Conservation (phyloP, 345 rosid genomes). For the Pistacia vera region DNA sequence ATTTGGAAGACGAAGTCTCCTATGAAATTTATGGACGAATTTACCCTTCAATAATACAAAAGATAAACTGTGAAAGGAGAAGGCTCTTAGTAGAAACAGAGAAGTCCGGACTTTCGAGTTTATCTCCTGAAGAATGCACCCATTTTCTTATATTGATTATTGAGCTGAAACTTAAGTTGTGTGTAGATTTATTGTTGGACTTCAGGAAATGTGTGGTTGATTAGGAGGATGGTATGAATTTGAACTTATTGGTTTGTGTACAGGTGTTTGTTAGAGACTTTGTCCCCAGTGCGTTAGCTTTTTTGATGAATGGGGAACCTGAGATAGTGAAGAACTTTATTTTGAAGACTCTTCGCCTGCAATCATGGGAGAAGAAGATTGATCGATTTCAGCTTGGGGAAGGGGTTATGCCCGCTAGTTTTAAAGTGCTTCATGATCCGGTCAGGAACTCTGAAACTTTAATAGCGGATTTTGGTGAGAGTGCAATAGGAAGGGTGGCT, state of each 20-base stretch:
- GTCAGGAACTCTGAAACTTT: slow-evolving; percentile 75
- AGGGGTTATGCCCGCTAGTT: slow-evolving; percentile 99
- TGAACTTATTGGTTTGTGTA: slow-evolving; percentile 3
- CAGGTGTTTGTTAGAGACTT: slow-evolving; percentile 97
- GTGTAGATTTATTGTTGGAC: not conserved
- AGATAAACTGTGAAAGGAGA: not conserved
- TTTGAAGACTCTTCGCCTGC: slow-evolving; percentile 90
- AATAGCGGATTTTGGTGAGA: slow-evolving; percentile 95
- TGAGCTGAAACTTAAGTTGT: not conserved
- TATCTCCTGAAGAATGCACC: not conserved
- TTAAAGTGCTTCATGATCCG: slow-evolving; percentile 93
- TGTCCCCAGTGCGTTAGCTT: slow-evolving; percentile 89
- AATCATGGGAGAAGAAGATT: slow-evolving; percentile 97
- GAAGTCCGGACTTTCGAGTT: not conserved
- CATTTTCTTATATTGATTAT: not conserved
- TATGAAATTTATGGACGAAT: not conserved
- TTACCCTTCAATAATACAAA: not conserved
- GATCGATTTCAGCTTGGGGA: slow-evolving; percentile 96
- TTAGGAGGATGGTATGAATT: not conserved
- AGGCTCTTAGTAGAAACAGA: not conserved
- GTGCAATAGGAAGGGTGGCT: slow-evolving; percentile 97
- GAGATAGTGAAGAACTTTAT: slow-evolving; percentile 86
- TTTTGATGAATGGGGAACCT: slow-evolving; percentile 84
- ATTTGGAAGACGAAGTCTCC: not conserved
- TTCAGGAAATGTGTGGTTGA: not conserved